phyloP scores from a whole-genome alignment of 331 rosid genomes.

The Pyrus hybrid region DNA sequence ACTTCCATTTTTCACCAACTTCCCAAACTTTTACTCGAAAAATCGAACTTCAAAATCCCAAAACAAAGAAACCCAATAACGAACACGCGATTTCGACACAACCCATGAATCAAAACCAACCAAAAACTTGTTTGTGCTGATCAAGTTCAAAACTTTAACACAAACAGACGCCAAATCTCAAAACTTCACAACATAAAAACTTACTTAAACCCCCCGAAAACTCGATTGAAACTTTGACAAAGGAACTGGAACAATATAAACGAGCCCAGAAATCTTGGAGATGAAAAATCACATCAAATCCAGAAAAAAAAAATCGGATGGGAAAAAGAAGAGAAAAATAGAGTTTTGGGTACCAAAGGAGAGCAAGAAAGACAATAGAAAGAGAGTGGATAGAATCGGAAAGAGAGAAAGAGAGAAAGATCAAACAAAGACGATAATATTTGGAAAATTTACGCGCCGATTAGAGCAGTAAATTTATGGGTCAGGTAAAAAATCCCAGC shows the following conservation, averaged over 20 bases:
- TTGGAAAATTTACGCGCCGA: neutral
- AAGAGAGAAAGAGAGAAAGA: neutral
- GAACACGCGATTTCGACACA: neutral
- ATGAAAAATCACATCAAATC: neutral
- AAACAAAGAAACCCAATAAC: slow-evolving; percentile 12
- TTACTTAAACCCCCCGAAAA: neutral
- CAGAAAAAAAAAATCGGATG: neutral
- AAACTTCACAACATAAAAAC: neutral
- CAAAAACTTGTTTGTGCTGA: neutral
- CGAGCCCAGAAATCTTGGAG: slow-evolving; percentile 2
- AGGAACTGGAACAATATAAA: neutral
- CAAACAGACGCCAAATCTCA: neutral
- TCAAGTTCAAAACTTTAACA: neutral
- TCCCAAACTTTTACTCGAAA: neutral
- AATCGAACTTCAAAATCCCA: neutral
- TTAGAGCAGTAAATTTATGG: neutral
- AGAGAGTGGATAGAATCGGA: slow-evolving; percentile 6
- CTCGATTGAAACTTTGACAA: neutral
- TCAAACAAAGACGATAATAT: neutral
- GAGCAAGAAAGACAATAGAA: neutral
- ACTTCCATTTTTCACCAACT: neutral
- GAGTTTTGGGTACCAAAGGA: neutral
- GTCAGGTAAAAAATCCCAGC: neutral
- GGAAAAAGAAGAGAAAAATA: neutral
- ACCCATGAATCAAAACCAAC: neutral